These are phyloP conservation scores for Fusarium circinatum DNA, from an alignment of 2,329 filamentous ascomycete species.

Conservation along the genomic window DNA sequence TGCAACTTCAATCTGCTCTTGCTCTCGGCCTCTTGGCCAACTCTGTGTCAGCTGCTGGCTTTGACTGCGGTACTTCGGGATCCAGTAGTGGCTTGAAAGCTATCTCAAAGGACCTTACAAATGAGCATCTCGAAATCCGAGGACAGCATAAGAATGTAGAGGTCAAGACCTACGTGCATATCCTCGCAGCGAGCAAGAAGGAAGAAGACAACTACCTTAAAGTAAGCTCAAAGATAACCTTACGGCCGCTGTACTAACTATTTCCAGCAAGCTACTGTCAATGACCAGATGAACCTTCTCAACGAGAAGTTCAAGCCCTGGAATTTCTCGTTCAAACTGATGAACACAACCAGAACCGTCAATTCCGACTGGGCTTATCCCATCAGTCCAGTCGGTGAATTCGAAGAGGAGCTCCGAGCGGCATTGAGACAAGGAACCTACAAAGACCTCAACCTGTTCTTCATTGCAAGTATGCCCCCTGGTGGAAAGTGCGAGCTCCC, in stretches of 20 bases:
- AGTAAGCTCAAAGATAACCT: too few relatives aligned
- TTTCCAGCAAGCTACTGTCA: slow-evolving; percentile 6
- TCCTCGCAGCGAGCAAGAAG: slow-evolving; percentile 15
- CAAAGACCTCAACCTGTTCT: slow-evolving; percentile 21
- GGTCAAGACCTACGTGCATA: slow-evolving; percentile 19
- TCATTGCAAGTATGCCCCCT: not conserved
- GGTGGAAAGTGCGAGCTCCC: slow-evolving; percentile 20
- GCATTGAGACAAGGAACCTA: slow-evolving; percentile 23
- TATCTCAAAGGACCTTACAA: not conserved
- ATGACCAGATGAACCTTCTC: not conserved
- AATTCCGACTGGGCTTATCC: slow-evolving; percentile 9
- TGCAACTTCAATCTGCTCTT: slow-evolving; percentile 10
- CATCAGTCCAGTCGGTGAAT: not conserved
- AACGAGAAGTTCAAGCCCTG: slow-evolving; percentile 10
- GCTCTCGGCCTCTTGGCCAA: not conserved
- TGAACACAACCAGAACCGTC: slow-evolving; percentile 8
- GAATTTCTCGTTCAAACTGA: slow-evolving; percentile 15
- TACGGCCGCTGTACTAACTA: too few relatives aligned
- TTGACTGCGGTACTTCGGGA: not conserved
- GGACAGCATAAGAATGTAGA: not conserved
- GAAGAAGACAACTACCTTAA: slow-evolving; percentile 21
- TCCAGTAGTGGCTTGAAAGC: not conserved
- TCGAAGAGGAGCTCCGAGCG: not conserved
- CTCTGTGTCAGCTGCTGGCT: not conserved
- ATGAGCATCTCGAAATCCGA: not conserved